A percentile compares a stretch with the other conserved stretches of the same genome.
These are phyloP conservation scores for Dioszegia hungarica DNA, from an alignment of 768 basidiomycete genomes.

Conservation along the genomic window DNA sequence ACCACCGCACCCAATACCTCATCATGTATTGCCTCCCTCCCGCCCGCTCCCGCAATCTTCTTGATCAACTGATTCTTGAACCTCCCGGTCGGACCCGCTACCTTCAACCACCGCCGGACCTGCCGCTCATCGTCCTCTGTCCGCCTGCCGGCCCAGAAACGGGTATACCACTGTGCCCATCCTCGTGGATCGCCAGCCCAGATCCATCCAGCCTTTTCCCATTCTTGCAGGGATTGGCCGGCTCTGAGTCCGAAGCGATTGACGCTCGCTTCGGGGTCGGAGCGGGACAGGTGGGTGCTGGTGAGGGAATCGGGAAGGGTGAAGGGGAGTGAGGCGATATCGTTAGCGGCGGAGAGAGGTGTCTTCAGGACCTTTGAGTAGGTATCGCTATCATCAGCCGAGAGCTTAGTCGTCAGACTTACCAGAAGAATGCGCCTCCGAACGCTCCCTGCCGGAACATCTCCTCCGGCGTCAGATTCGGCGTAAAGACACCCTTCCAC, in stretches of 20 bases:
- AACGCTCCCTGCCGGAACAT: slow-evolving; percentile 47
- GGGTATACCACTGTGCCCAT: slow-evolving; percentile 48
- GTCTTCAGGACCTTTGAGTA: slow-evolving; percentile 36
- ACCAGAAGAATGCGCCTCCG: slow-evolving; percentile 42
- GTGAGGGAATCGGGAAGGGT: slow-evolving; percentile 6
- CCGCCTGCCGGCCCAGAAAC: slow-evolving; percentile 44
- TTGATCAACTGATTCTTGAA: slow-evolving; percentile 45
- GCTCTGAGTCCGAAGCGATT: slow-evolving; percentile 41
- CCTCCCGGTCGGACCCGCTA: slow-evolving; percentile 43
- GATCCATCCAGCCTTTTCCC: slow-evolving; percentile 49
- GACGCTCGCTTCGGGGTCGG: slow-evolving; percentile 22
- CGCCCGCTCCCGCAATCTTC: slow-evolving; percentile 34
- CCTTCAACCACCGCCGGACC: slow-evolving; percentile 45
- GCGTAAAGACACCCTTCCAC: slow-evolving; percentile 43
- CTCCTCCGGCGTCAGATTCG: slow-evolving; percentile 47
- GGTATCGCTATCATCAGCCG: slow-evolving; percentile 25
- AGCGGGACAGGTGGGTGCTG: slow-evolving; percentile 20
- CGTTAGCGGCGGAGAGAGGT: slow-evolving; percentile 17
- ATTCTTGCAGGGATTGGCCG: slow-evolving; percentile 44
- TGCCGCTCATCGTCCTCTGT: slow-evolving; percentile 47
- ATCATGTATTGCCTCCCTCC: slow-evolving; percentile 21
- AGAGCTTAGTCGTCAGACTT: neutral
- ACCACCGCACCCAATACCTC: slow-evolving; percentile 42
- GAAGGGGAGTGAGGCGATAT: slow-evolving; percentile 28
- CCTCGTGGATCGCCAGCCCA: slow-evolving; percentile 47